Conservation (phyloP, 2,329 filamentous ascomycete species). For the Lecanicillium sp. region DNA sequence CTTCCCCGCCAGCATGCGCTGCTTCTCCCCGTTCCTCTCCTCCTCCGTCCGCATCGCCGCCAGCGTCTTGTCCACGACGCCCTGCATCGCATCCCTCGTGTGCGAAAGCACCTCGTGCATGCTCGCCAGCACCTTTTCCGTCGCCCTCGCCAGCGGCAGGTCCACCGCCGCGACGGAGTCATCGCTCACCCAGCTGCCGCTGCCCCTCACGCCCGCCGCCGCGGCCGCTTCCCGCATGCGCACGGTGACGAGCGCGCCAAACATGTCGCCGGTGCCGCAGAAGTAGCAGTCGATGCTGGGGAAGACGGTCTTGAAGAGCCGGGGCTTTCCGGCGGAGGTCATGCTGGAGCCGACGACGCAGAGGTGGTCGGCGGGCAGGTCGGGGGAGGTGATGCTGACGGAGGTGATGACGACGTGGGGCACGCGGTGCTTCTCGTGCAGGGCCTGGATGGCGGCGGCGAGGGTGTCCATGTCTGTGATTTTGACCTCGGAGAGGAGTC, state of each 20-base stretch:
- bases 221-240: conserved; percentile 78
- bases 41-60: conserved; percentile 38
- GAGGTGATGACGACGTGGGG: conserved; percentile 93
- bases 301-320: conserved; percentile 85
- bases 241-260: conserved; percentile 83
- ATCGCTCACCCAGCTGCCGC: conserved; percentile 66
- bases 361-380: conserved; percentile 46
- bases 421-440: conserved; percentile 70
- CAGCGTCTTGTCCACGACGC: conserved; percentile 38
- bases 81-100: conserved; percentile 59
- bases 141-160: conserved; percentile 75
- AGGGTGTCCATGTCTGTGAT: conserved; percentile 72
- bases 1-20: conserved; percentile 59
- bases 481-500: conserved; percentile 75
- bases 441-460: conserved; percentile 63
- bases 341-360: conserved; percentile 74
- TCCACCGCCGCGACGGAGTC: conserved; percentile 64
- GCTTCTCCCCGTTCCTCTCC: conserved; percentile 45
- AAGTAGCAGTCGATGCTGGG: conserved; percentile 90
- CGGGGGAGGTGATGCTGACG: conserved; percentile 59
- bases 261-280: conserved; percentile 97
- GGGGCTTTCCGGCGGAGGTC: conserved; percentile 55
- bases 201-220: conserved; percentile 41
- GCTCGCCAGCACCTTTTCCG: conserved; percentile 80
- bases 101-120: conserved; percentile 81